phyloP scores from a whole-genome alignment of 1,139 yeast species.

The Sugiyamaella castrensis region DNA sequence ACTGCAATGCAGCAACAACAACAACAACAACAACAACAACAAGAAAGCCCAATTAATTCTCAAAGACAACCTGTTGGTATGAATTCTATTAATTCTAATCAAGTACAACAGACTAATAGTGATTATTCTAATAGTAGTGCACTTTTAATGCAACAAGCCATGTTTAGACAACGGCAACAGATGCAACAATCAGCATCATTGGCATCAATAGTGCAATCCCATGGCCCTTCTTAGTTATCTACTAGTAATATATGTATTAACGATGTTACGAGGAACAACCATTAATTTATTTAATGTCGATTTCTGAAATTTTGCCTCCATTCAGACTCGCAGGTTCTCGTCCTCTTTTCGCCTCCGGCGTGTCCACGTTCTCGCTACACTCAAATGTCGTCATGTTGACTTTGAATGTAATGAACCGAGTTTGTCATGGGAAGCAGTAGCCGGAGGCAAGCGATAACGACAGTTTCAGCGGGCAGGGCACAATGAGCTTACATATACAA shows the following conservation, averaged over 20 bases:
- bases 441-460: not conserved
- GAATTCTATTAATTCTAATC: too few species aligned
- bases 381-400: too few species aligned
- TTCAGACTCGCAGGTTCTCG: too few species aligned
- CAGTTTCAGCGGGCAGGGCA: not conserved
- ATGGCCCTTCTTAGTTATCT: constrained; percentile 5
- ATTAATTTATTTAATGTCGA: not conserved
- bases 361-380: too few species aligned
- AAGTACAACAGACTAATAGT: too few species aligned
- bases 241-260: too few species aligned
- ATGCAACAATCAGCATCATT: constrained; percentile 14
- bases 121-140: not conserved
- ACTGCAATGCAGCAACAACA: constrained; percentile 14
- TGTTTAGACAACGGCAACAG: constrained; percentile 15
- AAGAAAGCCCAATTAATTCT: not conserved
- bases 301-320: not conserved
- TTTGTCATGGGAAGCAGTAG: not conserved
- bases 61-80: not conserved
- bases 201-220: not conserved
- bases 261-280: constrained; percentile 12
- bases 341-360: constrained; percentile 1
- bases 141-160: constrained; percentile 7
- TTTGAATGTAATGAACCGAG: not conserved
- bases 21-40: constrained; percentile 15
- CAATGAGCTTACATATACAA: too few species aligned